Percentiles rank a stretch among this genome's conserved stretches.
Evolutionary conservation across 257 asterid genomes (phyloP).

Genomic region (Buddleja alternifolia): DNA sequence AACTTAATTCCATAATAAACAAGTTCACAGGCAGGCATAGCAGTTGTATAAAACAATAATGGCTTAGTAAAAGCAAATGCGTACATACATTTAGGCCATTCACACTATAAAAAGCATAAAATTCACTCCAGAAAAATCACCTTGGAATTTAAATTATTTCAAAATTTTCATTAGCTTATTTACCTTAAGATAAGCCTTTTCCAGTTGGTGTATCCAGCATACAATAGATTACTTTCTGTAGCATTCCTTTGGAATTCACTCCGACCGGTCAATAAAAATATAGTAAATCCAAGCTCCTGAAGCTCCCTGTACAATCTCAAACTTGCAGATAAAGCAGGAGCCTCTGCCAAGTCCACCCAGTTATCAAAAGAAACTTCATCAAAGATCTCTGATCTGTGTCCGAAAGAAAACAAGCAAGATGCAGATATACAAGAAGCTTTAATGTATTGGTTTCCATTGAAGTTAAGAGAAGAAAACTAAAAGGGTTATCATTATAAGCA

Average conservation of each 20-base stretch:
- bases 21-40: neutral
- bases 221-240: constrained; percentile 56
- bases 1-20: neutral
- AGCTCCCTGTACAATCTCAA: constrained; percentile 69
- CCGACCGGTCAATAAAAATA: constrained; percentile 78
- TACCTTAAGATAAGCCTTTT: constrained; percentile 86
- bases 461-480: neutral
- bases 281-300: constrained; percentile 58
- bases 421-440: neutral
- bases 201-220: constrained; percentile 76
- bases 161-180: neutral
- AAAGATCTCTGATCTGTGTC: constrained; percentile 59
- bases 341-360: constrained; percentile 76
- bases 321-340: constrained; percentile 77
- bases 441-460: neutral
- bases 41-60: neutral
- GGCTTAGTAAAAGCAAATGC: neutral
- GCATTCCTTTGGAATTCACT: constrained; percentile 69
- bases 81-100: neutral
- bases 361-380: constrained; percentile 56
- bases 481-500: neutral
- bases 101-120: neutral
- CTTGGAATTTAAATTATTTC: too few species aligned
- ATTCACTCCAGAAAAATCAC: neutral
- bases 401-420: constrained; percentile 20